These are phyloP conservation scores for Sesbania bispinosa DNA, from an alignment of 306 rosid genomes.

Conservation along the genomic window DNA sequence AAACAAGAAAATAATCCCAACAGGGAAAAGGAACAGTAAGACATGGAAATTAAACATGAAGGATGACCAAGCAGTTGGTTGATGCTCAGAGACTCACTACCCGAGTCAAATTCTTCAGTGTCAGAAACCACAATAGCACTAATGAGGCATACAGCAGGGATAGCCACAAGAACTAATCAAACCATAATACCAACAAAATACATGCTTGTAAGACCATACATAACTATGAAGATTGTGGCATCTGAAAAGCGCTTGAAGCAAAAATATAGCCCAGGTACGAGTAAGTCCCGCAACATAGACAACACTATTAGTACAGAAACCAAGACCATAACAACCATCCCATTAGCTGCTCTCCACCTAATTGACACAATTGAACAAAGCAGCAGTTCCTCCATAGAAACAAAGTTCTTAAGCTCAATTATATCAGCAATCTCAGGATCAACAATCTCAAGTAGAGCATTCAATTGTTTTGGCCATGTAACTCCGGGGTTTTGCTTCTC, in stretches of 20 bases:
- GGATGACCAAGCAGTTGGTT: slow-evolving; percentile 99
- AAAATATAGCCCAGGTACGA: slow-evolving; percentile 96
- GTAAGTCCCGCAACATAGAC: too few relatives aligned
- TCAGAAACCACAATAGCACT: slow-evolving; percentile 98
- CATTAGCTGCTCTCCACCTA: too few relatives aligned
- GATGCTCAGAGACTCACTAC: slow-evolving; percentile 94
- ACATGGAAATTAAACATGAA: slow-evolving; percentile 99
- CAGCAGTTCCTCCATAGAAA: too few relatives aligned
- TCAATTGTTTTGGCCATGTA: slow-evolving; percentile 93
- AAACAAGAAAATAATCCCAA: too few relatives aligned
- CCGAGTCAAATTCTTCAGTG: slow-evolving; percentile 83
- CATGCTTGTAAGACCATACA: slow-evolving; percentile 99
- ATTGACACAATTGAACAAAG: too few relatives aligned
- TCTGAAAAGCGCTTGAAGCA: slow-evolving; percentile 98
- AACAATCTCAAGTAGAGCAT: slow-evolving; percentile 73
- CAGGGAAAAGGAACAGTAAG: slow-evolving; percentile 91
- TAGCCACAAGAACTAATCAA: slow-evolving; percentile 94
- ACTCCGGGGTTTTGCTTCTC: slow-evolving; percentile 72
- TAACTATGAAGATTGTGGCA: slow-evolving; percentile 91
- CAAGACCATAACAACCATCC: too few relatives aligned
- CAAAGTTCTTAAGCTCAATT: slow-evolving; percentile 92
- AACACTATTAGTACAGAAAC: too few relatives aligned
- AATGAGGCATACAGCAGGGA: slow-evolving; percentile 94
- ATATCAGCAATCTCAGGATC: slow-evolving; percentile 94
- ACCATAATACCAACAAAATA: slow-evolving; percentile 99